Conservation (phyloP, 1,139 yeast genomes). For the Lizanozyma gosingica region DNA sequence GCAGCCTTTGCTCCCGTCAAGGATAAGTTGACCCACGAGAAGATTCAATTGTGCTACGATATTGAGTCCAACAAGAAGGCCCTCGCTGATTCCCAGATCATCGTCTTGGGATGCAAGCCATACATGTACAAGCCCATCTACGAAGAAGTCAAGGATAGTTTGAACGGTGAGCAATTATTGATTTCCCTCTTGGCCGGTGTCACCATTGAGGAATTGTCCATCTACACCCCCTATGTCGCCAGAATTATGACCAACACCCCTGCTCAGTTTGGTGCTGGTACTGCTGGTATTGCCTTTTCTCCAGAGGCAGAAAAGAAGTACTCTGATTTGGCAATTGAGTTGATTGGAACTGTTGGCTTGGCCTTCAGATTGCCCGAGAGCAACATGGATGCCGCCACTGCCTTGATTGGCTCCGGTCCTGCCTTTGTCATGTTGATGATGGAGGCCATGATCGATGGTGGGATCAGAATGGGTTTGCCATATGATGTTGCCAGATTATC, state of each 20-base stretch:
- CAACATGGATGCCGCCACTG: conserved; percentile 94
- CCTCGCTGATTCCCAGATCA: conserved; percentile 54
- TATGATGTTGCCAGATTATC: conserved; percentile 73
- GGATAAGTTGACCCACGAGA: conserved; percentile 32
- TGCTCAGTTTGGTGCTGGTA: conserved; percentile 84
- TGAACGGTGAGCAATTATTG: conserved; percentile 49
- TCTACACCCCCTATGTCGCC: conserved; percentile 53
- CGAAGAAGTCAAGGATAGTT: conserved; percentile 30
- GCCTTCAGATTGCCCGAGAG: conserved; percentile 74
- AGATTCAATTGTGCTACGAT: conserved; percentile 48
- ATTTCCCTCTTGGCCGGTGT: conserved; percentile 90
- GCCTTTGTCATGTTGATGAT: conserved; percentile 86
- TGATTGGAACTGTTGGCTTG: conserved; percentile 59
- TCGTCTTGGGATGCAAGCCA: conserved; percentile 84
- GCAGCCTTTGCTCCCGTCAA: conserved; percentile 38
- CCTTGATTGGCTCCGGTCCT: conserved; percentile 94
- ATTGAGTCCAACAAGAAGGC: conserved; percentile 45
- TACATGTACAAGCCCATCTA: conserved; percentile 59
- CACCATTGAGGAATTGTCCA: conserved; percentile 60
- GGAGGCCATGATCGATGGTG: conserved; percentile 92
- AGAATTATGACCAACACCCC: conserved; percentile 99
- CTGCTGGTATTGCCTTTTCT: conserved; percentile 81
- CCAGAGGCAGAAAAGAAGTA: conserved; percentile 37
- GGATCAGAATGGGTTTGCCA: conserved; percentile 91
- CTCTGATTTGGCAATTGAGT: conserved; percentile 44